Evolutionary conservation across 2,329 filamentous ascomycete genomes (phyloP).

Genomic region (Hirsutella rhossiliensis): DNA sequence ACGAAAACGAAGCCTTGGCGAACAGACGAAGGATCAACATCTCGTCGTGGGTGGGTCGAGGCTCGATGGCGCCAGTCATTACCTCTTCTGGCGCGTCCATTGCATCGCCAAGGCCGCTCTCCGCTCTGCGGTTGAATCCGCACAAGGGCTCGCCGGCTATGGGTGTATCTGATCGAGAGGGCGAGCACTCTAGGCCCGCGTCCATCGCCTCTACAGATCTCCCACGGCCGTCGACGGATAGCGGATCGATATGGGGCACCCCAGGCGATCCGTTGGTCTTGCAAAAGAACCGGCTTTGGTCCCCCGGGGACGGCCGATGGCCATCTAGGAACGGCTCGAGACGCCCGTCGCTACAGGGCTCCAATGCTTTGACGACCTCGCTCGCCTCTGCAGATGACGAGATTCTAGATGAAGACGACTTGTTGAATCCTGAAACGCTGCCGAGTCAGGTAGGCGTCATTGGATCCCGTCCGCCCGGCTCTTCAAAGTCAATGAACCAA

Average conservation of each 20-base stretch:
- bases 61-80: slow-evolving; percentile 33
- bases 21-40: slow-evolving; percentile 47
- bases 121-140: slow-evolving; percentile 30
- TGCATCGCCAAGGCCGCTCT: slow-evolving; percentile 23
- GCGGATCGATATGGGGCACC: slow-evolving; percentile 60
- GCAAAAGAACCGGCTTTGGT: slow-evolving; percentile 54
- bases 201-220: slow-evolving; percentile 60
- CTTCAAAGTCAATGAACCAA: slow-evolving; percentile 35
- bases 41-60: slow-evolving; percentile 46
- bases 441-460: slow-evolving; percentile 58
- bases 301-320: slow-evolving; percentile 41
- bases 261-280: slow-evolving; percentile 29
- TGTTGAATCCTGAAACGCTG: slow-evolving; percentile 37
- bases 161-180: slow-evolving; percentile 40
- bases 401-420: slow-evolving; percentile 45
- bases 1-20: slow-evolving; percentile 38
- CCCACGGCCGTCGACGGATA: slow-evolving; percentile 68
- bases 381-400: slow-evolving; percentile 53
- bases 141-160: slow-evolving; percentile 37
- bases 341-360: slow-evolving; percentile 70
- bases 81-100: slow-evolving; percentile 12
- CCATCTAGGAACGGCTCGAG: slow-evolving; percentile 59
- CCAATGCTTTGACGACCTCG: slow-evolving; percentile 47
- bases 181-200: slow-evolving; percentile 50
- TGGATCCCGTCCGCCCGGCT: slow-evolving; percentile 56